phyloP scores from a whole-genome alignment of 306 rosid species.

The Castanospermum australe region DNA sequence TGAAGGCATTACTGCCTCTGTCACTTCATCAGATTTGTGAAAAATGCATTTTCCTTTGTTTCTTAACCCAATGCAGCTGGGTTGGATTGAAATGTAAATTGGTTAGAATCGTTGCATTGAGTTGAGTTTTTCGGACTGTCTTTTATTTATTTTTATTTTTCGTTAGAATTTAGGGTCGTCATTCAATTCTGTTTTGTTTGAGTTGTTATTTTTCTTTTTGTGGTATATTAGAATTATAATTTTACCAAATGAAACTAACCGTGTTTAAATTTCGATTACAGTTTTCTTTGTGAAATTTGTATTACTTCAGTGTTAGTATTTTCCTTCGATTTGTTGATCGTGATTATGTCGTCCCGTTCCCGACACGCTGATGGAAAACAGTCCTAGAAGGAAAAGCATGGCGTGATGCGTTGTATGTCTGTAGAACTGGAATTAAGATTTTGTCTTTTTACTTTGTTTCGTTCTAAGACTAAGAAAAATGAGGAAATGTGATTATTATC shows the following conservation, averaged over 20 bases:
- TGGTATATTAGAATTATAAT: not conserved
- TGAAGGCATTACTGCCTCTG: not conserved
- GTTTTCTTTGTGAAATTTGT: not conserved
- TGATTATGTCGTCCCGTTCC: not conserved
- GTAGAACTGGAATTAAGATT: too few relatives aligned
- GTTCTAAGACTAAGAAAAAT: not conserved
- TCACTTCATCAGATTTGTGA: not conserved
- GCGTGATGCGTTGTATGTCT: not conserved
- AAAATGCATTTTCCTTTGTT: not conserved
- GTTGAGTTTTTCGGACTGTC: conserved; percentile 10
- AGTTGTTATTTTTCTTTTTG: conserved; percentile 14
- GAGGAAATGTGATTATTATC: not conserved
- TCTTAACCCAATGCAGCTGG: not conserved
- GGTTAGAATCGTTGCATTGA: not conserved
- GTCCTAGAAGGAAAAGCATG: too few relatives aligned
- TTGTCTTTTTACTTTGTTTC: too few relatives aligned
- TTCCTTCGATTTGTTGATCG: not conserved
- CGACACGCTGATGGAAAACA: not conserved
- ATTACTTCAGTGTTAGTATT: not conserved
- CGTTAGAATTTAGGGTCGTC: not conserved
- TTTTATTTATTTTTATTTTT: not conserved
- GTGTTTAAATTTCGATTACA: not conserved
- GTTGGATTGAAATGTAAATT: conserved; percentile 28
- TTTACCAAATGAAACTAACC: not conserved
- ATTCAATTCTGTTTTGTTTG: conserved; percentile 17